A percentile compares a stretch with the other conserved stretches of the same genome.
Evolutionary conservation across 2,329 filamentous ascomycete species (phyloP).

Genomic region (Phyllosticta citribraziliensis): DNA sequence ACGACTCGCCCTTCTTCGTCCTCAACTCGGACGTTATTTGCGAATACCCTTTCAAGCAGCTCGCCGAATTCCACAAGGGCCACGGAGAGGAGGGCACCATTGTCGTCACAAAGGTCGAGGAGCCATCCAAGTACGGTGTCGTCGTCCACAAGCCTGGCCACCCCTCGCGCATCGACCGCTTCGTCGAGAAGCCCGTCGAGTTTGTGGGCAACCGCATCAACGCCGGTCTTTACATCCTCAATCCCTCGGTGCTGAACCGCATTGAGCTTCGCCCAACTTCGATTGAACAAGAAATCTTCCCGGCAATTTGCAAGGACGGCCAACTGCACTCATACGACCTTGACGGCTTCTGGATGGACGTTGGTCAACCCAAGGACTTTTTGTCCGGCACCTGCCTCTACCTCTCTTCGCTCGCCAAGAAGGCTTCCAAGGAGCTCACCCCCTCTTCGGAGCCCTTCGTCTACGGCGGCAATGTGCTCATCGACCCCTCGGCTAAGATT

Average conservation of each 20-base stretch:
- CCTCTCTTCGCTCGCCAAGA: slow-evolving; percentile 85
- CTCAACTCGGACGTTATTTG: slow-evolving; percentile 98
- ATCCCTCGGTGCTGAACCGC: slow-evolving; percentile 78
- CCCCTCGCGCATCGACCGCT: slow-evolving; percentile 86
- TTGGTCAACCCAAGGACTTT: slow-evolving; percentile 98
- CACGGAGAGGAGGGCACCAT: slow-evolving; percentile 97
- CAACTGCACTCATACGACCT: slow-evolving; percentile 93
- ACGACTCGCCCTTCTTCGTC: slow-evolving; percentile 92
- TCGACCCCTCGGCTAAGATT: slow-evolving; percentile 89
- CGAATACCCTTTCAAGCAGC: slow-evolving; percentile 88
- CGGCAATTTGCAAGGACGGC: slow-evolving; percentile 79
- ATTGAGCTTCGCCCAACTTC: slow-evolving; percentile 95
- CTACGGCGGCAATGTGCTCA: slow-evolving; percentile 88
- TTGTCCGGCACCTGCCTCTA: slow-evolving; percentile 92
- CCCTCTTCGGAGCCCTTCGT: slow-evolving; percentile 68
- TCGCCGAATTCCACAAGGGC: slow-evolving; percentile 81
- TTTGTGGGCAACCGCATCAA: slow-evolving; percentile 99
- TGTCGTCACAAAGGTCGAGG: slow-evolving; percentile 96
- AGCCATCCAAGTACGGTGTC: slow-evolving; percentile 97
- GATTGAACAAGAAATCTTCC: slow-evolving; percentile 99
- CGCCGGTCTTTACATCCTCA: slow-evolving; percentile 95
- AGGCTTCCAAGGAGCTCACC: slow-evolving; percentile 73
- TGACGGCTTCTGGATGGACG: slow-evolving; percentile 99
- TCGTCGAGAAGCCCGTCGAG: slow-evolving; percentile 98
- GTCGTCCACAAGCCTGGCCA: slow-evolving; percentile 94